phyloP scores from a whole-genome alignment of 2,329 filamentous ascomycete species.

The Ophiostoma tasmaniense region DNA sequence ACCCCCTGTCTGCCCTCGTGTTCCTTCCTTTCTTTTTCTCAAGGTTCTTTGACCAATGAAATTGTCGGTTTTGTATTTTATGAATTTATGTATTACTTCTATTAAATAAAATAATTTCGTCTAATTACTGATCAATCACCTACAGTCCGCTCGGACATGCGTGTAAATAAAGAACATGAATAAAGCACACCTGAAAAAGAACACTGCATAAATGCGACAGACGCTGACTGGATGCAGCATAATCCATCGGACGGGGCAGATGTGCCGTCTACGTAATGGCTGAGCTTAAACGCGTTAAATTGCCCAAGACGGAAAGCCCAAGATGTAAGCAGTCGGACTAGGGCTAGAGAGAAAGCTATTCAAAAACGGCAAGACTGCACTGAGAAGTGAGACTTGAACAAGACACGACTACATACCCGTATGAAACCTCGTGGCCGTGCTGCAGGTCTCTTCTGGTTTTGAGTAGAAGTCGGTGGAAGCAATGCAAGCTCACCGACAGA shows the following conservation, averaged over 20 bases:
- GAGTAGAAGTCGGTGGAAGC: background rate
- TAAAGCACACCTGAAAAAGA: no score
- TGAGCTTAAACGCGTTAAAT: background rate
- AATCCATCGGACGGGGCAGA: background rate
- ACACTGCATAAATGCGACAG: background rate
- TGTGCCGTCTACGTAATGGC: background rate
- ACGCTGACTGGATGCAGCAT: background rate
- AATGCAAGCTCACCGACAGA: background rate
- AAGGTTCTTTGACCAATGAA: background rate
- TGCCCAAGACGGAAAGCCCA: background rate
- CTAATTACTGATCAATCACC: background rate
- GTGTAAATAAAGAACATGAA: no score
- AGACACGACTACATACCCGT: background rate
- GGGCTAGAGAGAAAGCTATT: background rate
- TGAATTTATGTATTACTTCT: background rate
- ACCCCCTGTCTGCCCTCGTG: background rate
- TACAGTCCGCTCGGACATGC: no score
- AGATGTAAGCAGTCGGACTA: background rate
- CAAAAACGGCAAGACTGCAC: background rate
- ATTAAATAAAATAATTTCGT: background rate
- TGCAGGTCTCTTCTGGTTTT: background rate
- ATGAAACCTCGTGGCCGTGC: background rate
- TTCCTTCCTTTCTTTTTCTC: background rate
- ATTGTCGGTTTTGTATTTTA: background rate
- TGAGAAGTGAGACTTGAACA: background rate